Evolutionary conservation across 371 early-diverging fungal genomes (phyloP).

Genomic region (Apophysomyces variabilis): DNA sequence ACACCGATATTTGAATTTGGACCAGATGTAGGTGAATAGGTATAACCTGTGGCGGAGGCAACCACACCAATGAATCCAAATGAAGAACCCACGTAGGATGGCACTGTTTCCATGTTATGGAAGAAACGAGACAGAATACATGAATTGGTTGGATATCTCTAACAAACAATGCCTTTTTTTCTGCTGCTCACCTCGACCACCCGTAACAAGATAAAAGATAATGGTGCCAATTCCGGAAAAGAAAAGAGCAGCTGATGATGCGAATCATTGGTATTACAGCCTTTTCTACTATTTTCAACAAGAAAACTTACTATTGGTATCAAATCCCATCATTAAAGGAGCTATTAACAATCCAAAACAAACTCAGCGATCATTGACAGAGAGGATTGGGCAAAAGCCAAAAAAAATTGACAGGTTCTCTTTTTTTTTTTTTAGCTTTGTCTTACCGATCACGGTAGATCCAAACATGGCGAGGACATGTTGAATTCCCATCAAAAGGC

Average conservation of each 20-base stretch:
- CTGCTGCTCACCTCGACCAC: conserved; percentile 40
- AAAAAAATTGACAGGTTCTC: neutral
- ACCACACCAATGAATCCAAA: conserved; percentile 61
- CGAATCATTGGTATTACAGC: neutral
- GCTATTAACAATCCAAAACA: conserved; percentile 13
- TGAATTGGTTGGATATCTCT: neutral
- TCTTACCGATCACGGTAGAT: conserved; percentile 52
- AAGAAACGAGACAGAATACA: conserved; percentile 9
- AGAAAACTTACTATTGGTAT: conserved; percentile 50
- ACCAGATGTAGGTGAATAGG: conserved; percentile 31
- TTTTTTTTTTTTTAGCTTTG: conserved; percentile 12
- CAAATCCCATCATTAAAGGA: conserved; percentile 60
- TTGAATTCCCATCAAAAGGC: conserved; percentile 55
- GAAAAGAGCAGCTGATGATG: conserved; percentile 50
- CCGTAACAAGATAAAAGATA: conserved; percentile 58
- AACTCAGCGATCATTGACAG: neutral
- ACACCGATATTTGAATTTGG: conserved; percentile 41
- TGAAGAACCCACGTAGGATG: conserved; percentile 63
- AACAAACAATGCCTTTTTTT: neutral
- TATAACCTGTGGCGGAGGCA: conserved; percentile 54
- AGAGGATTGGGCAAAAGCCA: neutral
- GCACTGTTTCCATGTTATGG: conserved; percentile 29
- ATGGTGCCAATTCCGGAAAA: conserved; percentile 65
- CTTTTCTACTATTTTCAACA: neutral
- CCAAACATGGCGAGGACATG: conserved; percentile 68